phyloP scores from a whole-genome alignment of 1,284 basidiomycete species.

The Ceratobasidium sp. region DNA sequence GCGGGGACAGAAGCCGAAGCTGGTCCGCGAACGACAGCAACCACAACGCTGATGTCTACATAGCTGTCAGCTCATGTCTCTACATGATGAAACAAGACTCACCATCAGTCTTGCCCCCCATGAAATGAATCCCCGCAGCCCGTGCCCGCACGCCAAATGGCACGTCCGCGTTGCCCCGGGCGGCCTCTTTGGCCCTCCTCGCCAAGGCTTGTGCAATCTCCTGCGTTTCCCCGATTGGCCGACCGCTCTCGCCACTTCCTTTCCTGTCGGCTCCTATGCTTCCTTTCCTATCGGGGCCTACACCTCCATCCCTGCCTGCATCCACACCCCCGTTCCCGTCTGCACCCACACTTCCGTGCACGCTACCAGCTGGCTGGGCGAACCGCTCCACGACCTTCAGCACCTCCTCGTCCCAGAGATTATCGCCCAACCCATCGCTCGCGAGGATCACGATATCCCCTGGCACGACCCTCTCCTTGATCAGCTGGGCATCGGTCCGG shows the following conservation, averaged over 20 bases:
- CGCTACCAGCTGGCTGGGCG: constrained; percentile 53
- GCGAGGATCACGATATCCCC: constrained; percentile 93
- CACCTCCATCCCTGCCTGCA: constrained; percentile 52
- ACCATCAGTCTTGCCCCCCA: constrained; percentile 83
- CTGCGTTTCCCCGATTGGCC: constrained; percentile 50
- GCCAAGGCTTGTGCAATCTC: constrained; percentile 57
- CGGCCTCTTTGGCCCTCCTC: constrained; percentile 67
- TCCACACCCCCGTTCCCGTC: not conserved
- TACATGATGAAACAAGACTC: constrained; percentile 51
- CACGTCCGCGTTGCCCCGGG: constrained; percentile 23
- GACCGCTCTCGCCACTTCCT: no score
- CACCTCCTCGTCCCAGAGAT: constrained; percentile 95
- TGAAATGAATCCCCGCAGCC: constrained; percentile 64
- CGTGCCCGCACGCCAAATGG: constrained; percentile 35
- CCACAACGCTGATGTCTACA: constrained; percentile 69
- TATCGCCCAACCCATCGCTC: constrained; percentile 91
- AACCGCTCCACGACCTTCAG: constrained; percentile 87
- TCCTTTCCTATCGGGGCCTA: constrained; percentile 40
- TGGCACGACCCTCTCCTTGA: constrained; percentile 80
- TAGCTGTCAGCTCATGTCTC: not conserved
- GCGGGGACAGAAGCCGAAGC: constrained; percentile 15
- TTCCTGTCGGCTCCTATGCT: constrained; percentile 6
- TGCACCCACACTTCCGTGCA: constrained; percentile 52
- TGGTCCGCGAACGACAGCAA: constrained; percentile 55
- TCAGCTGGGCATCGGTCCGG: constrained; percentile 74